Evolutionary conservation across 768 basidiomycete species (phyloP).

Genomic region (Leccinum rimulosum): DNA sequence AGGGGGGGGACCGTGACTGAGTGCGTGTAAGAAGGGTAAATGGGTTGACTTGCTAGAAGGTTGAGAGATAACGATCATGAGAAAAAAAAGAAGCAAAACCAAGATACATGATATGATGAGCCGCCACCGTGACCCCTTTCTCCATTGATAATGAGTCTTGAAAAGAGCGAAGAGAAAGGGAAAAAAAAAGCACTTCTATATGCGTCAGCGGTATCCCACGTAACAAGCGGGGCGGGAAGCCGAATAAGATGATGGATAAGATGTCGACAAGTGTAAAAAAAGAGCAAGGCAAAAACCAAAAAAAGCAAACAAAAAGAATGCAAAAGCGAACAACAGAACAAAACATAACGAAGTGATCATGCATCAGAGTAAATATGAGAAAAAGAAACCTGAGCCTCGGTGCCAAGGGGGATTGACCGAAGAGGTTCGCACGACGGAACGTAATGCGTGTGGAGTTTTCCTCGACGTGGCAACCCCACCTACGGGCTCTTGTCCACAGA

Average conservation of each 20-base stretch:
- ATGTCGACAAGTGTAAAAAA: conserved; percentile 12
- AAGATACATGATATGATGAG: conserved; percentile 8
- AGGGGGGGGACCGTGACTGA: no score
- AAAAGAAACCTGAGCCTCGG: conserved; percentile 3
- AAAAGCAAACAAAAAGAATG: conserved; percentile 1
- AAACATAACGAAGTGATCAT: conserved; percentile 22
- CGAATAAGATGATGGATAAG: conserved; percentile 35
- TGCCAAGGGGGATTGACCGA: conserved; percentile 1
- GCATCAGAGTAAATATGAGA: conserved; percentile 6
- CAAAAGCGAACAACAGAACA: conserved; percentile 21
- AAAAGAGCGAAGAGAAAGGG: not conserved
- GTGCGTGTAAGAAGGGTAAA: not conserved
- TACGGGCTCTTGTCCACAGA: conserved; percentile 27
- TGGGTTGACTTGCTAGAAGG: conserved; percentile 1
- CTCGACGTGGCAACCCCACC: conserved; percentile 2
- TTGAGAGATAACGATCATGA: conserved; percentile 14
- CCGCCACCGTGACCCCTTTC: not conserved
- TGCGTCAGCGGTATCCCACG: conserved; percentile 27
- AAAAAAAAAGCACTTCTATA: conserved; percentile 18
- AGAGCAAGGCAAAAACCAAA: not conserved
- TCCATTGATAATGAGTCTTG: conserved; percentile 14
- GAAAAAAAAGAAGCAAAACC: conserved; percentile 7
- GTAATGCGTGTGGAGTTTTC: conserved; percentile 1
- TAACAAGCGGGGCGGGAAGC: conserved; percentile 9
- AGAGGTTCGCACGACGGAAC: conserved; percentile 7